Conservation (phyloP, 2,329 filamentous ascomycete species). For the Aspergillus carbonarius region DNA sequence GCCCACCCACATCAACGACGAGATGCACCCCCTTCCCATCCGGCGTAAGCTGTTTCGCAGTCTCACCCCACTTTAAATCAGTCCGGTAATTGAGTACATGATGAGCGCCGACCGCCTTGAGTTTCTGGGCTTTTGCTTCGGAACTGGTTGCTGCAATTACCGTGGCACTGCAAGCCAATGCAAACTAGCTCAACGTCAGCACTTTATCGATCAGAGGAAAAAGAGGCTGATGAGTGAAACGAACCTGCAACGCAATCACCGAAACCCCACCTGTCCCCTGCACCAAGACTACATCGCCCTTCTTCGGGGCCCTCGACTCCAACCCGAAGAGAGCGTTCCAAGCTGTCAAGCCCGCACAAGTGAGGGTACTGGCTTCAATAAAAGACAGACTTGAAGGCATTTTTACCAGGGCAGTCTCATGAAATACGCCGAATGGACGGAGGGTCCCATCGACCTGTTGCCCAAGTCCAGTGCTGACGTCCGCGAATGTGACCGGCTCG, state of each 20-base stretch:
- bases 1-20: slow-evolving; percentile 53
- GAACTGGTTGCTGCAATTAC: slow-evolving; percentile 61
- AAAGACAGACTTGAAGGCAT: slow-evolving; percentile 49
- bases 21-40: slow-evolving; percentile 51
- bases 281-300: slow-evolving; percentile 49
- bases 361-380: slow-evolving; percentile 48
- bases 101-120: slow-evolving; percentile 54
- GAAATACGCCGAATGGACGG: slow-evolving; percentile 48
- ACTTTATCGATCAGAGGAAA: neutral
- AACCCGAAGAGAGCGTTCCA: slow-evolving; percentile 57
- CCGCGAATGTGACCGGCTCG: slow-evolving; percentile 39
- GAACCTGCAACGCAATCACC: slow-evolving; percentile 50
- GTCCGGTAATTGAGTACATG: slow-evolving; percentile 59
- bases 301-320: slow-evolving; percentile 35
- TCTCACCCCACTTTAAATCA: slow-evolving; percentile 55
- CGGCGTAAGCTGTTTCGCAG: slow-evolving; percentile 51
- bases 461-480: slow-evolving; percentile 46
- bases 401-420: slow-evolving; percentile 50
- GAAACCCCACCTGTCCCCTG: slow-evolving; percentile 57
- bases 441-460: slow-evolving; percentile 49
- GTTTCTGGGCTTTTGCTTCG: slow-evolving; percentile 47
- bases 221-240: neutral
- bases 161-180: slow-evolving; percentile 51
- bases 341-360: slow-evolving; percentile 48
- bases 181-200: slow-evolving; percentile 21